Conservation (phyloP, 441 rosid species). For the Metrosideros polymorpha region DNA sequence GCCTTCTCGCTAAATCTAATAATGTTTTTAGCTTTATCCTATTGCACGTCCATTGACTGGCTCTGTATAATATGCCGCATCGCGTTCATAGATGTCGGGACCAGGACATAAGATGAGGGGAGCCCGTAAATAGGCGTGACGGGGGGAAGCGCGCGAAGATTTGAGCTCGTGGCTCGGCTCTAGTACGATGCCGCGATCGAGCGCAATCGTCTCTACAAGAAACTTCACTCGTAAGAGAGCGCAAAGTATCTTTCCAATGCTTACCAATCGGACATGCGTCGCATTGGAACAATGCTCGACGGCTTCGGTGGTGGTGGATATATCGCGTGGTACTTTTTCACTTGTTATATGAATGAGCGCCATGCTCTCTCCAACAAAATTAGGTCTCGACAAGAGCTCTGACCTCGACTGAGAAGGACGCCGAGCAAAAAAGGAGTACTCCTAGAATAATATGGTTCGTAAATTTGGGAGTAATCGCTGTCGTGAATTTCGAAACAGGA, state of each 20-base stretch:
- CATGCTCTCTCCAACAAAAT: background rate
- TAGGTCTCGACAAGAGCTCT: background rate
- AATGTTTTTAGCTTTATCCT: background rate
- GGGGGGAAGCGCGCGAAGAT: background rate
- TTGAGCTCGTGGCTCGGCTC: background rate
- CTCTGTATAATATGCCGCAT: background rate
- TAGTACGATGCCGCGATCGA: background rate
- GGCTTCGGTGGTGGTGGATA: background rate
- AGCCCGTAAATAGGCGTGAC: background rate
- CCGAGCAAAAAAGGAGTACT: background rate
- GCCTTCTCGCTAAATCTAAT: background rate
- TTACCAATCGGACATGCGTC: background rate
- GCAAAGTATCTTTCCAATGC: background rate
- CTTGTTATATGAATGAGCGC: background rate
- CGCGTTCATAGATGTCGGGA: background rate
- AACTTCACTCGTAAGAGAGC: background rate
- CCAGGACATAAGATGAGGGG: background rate
- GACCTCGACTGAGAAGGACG: background rate
- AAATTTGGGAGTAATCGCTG: background rate
- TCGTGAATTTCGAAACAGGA: background rate
- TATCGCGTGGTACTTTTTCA: background rate
- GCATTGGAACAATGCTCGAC: background rate
- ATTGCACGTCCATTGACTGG: background rate
- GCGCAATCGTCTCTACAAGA: background rate
- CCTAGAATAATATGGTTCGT: background rate